Evolutionary conservation across 208 protist genomes (phyloP), one percentile per base, ranked within the genome.

Genomic region (Leishmania turanica): DNA sequence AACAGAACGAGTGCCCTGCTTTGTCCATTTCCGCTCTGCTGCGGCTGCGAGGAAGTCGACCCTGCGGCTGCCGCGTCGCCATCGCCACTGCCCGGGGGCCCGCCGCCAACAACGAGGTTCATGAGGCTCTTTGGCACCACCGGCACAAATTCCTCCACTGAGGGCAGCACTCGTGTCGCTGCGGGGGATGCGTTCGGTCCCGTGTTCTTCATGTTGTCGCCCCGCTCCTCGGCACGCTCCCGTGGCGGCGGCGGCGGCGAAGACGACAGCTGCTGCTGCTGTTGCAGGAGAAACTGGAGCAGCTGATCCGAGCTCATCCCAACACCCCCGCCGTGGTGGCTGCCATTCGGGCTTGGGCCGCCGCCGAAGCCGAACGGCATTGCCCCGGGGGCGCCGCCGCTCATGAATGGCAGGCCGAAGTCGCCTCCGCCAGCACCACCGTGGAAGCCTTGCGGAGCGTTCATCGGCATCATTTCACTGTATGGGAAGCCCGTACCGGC

Each of bases 131-230:
- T 88, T 11, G 87, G 87, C 24, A 90, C 84, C 9, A 88, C 80
- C 15, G 87, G 89, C 45, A 92, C 83, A 84, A 97, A 97, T 60
- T 95, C 90, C 1, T 92, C 91, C 8, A 97, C 94, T 9, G 94
- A 95, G 0, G 90, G 88, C 58, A 92, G 82, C 56, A 78, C 66
- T 31, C 86, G 79, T 17, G 74, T 6, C 11, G 77, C 53, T 7
- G 84, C 75, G 0, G 83, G 70, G 51, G 69, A 56, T 13, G 83
- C 34, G 75, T 79, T 80, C 51, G 54, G 49, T 47, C 51, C 51
- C 1, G 47, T 8, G 27, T 7, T 45, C 72, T 13, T 54, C 51
- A n/a, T 24, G 72, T 73, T 56, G 31, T 58, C 42, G 17, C 54
- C 53, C 27, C 49, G 13, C 8, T 42, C 51, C 31, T 47, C 72